Evolutionary conservation across 1,284 basidiomycete species (phyloP).

Genomic region (Pyrrhoderma lamaoense): DNA sequence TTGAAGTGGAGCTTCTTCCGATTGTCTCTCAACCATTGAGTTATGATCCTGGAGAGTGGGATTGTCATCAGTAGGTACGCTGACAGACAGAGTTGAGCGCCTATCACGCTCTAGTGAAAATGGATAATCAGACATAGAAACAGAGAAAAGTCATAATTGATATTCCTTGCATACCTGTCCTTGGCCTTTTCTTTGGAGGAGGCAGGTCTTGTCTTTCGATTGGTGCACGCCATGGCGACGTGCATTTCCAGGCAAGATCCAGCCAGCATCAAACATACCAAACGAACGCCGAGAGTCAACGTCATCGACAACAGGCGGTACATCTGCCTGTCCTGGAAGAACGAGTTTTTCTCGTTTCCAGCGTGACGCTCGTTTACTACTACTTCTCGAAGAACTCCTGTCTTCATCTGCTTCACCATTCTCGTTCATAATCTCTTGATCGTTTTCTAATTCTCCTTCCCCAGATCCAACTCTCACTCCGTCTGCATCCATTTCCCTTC

Average conservation of each 20-base stretch:
- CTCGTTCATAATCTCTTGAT: too few species aligned
- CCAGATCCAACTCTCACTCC: too few species aligned
- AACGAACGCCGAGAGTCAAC: constrained; percentile 74
- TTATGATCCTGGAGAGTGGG: constrained; percentile 29
- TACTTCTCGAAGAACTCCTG: constrained; percentile 1
- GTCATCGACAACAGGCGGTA: constrained; percentile 51
- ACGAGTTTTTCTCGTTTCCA: constrained; percentile 22
- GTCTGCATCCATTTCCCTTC: too few species aligned
- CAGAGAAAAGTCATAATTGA: not conserved
- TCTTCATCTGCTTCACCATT: constrained; percentile 16
- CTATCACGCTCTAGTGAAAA: constrained; percentile 33
- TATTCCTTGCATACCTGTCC: constrained; percentile 36
- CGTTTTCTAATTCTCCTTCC: constrained; percentile 8
- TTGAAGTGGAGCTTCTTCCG: constrained; percentile 1
- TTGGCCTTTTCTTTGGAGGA: constrained; percentile 43
- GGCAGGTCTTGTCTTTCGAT: constrained; percentile 35
- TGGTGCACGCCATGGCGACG: constrained; percentile 45
- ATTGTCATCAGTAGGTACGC: constrained; percentile 43
- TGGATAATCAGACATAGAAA: constrained; percentile 8
- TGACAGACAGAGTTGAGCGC: constrained; percentile 42
- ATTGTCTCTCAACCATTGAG: not conserved
- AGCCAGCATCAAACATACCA: constrained; percentile 78
- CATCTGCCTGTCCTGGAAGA: constrained; percentile 31
- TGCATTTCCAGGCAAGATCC: constrained; percentile 78
- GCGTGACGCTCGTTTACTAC: constrained; percentile 11